Evolutionary conservation across 1,284 basidiomycete genomes (phyloP), one percentile per base, ranked within the genome.

Genomic region (Puccinia hordei): DNA sequence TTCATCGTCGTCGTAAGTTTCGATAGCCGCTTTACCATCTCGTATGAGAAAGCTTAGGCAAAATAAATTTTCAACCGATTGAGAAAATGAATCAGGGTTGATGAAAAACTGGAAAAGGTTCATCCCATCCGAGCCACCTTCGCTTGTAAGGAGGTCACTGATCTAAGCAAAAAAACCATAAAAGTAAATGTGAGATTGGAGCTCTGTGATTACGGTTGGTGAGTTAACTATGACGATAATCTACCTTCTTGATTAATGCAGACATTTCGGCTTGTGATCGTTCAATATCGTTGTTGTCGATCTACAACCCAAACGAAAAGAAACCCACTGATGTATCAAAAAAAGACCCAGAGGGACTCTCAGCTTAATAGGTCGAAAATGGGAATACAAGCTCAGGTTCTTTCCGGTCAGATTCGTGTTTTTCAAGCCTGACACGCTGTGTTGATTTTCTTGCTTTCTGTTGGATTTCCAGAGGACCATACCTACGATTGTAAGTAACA

Each of bases 11-110:
- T 61, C 55, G 10, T 65, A 24, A 27, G 68, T 80, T 9, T 82
- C 72, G 30, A 85, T 80, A 5, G 82, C 90, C 68, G 91, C 93
- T 84, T 90, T 90, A 17, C 91, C 92, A 83, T 96, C 93, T 65
- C 92, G 89, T 71, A 97, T 92, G 74, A 95, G 88, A 86, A 97
- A 97, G 0, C 94, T 94, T 1, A 96, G 88, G 83, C 96, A 93
- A 85, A 97, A 97, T 27, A 96, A 87, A 84, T 97, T 97, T 86
- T 97, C 94, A 27, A 97, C 92, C 0, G 93, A 93, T 85, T 97
- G 94, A 0, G 91, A 91, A 84, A 94, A 97, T 83, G 93, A 91
- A 46, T 90, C 86, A 9, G 94, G 94, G 83, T 97, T 95, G 81
- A 95, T 87, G 68, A 95, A 89, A 84, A 97, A 92, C 81, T 88